phyloP scores from a whole-genome alignment of 768 basidiomycete genomes.

The Mycena vitilis region DNA sequence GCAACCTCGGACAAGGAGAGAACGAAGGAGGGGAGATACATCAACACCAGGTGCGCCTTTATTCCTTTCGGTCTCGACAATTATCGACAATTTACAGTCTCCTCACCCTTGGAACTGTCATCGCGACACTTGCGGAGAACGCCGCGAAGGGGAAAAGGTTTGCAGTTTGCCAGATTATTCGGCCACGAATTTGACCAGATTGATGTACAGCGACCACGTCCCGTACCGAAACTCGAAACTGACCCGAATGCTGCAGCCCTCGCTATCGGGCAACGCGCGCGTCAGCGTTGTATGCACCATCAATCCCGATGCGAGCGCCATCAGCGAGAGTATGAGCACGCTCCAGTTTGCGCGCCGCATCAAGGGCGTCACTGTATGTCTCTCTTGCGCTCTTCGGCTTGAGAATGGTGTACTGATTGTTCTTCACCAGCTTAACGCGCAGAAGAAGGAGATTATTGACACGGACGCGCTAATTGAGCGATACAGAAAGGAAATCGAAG shows the following conservation, averaged over 20 bases:
- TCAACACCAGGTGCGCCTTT: slow-evolving; percentile 80
- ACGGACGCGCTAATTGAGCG: slow-evolving; percentile 94
- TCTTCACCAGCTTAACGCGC: slow-evolving; percentile 71
- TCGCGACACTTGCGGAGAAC: slow-evolving; percentile 91
- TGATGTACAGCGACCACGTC: slow-evolving; percentile 78
- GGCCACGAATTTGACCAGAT: slow-evolving; percentile 1
- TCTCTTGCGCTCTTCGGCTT: neutral
- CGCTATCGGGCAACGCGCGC: slow-evolving; percentile 92
- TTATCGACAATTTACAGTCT: slow-evolving; percentile 60
- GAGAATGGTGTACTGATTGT: neutral
- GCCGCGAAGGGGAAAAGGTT: slow-evolving; percentile 79
- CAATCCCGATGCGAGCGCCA: slow-evolving; percentile 83
- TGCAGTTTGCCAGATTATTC: slow-evolving; percentile 27
- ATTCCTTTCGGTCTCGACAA: neutral
- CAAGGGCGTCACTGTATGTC: slow-evolving; percentile 83
- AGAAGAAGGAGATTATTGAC: slow-evolving; percentile 94
- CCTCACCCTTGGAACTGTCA: slow-evolving; percentile 92
- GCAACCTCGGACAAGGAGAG: slow-evolving; percentile 96
- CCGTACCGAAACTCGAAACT: slow-evolving; percentile 97
- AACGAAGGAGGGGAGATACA: slow-evolving; percentile 96
- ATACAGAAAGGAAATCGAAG: slow-evolving; percentile 95
- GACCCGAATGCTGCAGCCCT: slow-evolving; percentile 94
- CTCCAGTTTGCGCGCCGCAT: slow-evolving; percentile 92
- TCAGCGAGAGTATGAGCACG: slow-evolving; percentile 89
- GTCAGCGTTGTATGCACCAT: slow-evolving; percentile 97